Percentiles rank a stretch among this genome's conserved stretches.
These are phyloP conservation scores for Heteromeles arbutifolia DNA, from an alignment of 306 rosid genomes.

Conservation along the genomic window DNA sequence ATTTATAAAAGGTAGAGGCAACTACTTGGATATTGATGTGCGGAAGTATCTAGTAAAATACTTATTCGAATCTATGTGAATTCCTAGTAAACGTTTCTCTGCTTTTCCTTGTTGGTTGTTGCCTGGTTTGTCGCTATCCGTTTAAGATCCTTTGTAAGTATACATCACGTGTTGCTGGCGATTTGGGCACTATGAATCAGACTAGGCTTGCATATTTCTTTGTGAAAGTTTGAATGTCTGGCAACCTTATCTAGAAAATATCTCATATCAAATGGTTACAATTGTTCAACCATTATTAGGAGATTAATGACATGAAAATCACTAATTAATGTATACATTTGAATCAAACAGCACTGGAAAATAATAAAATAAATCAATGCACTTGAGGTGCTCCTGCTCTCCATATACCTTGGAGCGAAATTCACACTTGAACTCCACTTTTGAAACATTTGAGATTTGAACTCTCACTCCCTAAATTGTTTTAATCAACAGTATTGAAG, in stretches of 20 bases:
- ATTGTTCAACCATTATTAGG: not conserved
- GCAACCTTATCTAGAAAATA: not conserved
- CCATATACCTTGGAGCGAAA: not conserved
- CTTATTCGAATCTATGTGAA: not conserved
- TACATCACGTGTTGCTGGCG: not conserved
- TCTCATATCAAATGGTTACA: not conserved
- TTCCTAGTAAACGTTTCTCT: not conserved
- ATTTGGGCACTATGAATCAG: not conserved
- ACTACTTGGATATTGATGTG: not conserved
- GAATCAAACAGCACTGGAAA: not conserved
- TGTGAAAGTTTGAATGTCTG: not conserved
- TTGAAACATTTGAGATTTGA: not conserved
- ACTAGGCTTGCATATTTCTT: not conserved
- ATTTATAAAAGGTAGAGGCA: not conserved
- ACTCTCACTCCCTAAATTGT: not conserved
- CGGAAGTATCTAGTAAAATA: not conserved
- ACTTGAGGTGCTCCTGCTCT: not conserved
- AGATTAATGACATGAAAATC: not conserved
- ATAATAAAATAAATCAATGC: not conserved
- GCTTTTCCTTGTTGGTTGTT: not conserved
- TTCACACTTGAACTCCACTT: not conserved
- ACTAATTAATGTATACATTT: not conserved
- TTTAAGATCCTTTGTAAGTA: not conserved
- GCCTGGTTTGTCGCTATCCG: not conserved
- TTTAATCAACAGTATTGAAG: constrained; percentile 60